These are phyloP conservation scores for Tricholoma furcatifolium DNA, from an alignment of 768 basidiomycete species.

Conservation along the genomic window DNA sequence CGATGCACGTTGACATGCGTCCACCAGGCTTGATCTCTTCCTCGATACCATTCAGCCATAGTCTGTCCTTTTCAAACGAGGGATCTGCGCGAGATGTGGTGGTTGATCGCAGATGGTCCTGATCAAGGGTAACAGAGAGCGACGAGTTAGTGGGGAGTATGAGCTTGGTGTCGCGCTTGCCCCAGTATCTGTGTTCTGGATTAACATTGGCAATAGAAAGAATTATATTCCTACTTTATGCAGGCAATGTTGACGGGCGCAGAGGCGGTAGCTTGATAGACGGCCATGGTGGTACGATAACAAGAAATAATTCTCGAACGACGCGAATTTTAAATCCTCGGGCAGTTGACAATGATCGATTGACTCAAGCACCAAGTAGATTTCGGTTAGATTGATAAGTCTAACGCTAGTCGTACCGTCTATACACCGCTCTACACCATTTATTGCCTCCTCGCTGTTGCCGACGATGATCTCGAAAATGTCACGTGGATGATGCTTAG, in stretches of 20 bases:
- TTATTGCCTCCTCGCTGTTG: not conserved
- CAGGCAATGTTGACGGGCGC: slow-evolving; percentile 98
- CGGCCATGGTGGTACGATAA: slow-evolving; percentile 42
- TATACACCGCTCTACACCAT: not conserved
- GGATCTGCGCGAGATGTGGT: slow-evolving; percentile 88
- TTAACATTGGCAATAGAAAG: slow-evolving; percentile 4
- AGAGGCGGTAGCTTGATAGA: slow-evolving; percentile 84
- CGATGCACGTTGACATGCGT: slow-evolving; percentile 80
- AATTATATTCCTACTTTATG: slow-evolving; percentile 70
- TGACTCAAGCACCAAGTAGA: slow-evolving; percentile 4
- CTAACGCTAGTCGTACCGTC: not conserved
- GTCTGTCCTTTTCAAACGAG: slow-evolving; percentile 67
- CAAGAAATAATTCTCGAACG: slow-evolving; percentile 14
- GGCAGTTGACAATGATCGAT: slow-evolving; percentile 14
- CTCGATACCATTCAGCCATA: slow-evolving; percentile 95
- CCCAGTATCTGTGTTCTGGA: slow-evolving; percentile 81
- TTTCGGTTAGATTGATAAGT: not conserved
- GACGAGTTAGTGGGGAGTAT: slow-evolving; percentile 98
- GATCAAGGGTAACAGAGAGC: slow-evolving; percentile 95
- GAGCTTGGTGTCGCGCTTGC: slow-evolving; percentile 92
- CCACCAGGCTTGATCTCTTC: slow-evolving; percentile 85
- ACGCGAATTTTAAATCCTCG: slow-evolving; percentile 5
- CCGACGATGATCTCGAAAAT: slow-evolving; percentile 4
- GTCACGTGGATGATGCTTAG: slow-evolving; percentile 5
- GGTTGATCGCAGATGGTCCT: slow-evolving; percentile 92